Percentiles rank a stretch among this genome's conserved stretches.
Evolutionary conservation across 768 basidiomycete species (phyloP).

Genomic region (Solioccasus polychromus): DNA sequence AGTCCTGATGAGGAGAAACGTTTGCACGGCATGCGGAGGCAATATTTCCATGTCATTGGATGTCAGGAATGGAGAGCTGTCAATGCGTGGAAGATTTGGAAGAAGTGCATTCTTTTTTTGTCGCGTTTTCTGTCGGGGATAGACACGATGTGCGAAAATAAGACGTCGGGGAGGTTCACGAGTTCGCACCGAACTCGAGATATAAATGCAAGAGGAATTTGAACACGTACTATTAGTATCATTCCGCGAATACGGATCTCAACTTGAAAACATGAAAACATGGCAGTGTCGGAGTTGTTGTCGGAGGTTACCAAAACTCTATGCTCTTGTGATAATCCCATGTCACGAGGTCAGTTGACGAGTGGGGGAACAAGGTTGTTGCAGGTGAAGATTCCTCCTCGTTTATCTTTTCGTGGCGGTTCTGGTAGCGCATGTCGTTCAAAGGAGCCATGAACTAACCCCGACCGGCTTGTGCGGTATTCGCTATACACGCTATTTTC

Average conservation of each 20-base stretch:
- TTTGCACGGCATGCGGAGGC: neutral
- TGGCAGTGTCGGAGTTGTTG: too few species aligned
- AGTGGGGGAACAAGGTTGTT: conserved; percentile 1
- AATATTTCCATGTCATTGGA: neutral
- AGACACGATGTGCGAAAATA: too few species aligned
- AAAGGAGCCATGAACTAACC: neutral
- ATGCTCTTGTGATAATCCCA: conserved; percentile 2
- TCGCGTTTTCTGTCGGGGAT: too few species aligned
- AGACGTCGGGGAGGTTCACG: too few species aligned
- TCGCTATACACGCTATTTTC: neutral
- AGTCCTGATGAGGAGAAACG: neutral
- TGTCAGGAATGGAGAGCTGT: too few species aligned
- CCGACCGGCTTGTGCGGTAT: neutral
- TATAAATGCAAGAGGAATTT: too few species aligned
- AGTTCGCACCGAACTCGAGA: too few species aligned
- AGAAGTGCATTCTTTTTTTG: too few species aligned
- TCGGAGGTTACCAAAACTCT: neutral
- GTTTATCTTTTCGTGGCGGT: neutral
- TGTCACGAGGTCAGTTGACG: neutral
- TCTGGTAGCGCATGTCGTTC: neutral
- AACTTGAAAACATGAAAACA: too few species aligned
- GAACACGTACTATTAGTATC: too few species aligned
- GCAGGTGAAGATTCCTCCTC: neutral
- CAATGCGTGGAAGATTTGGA: too few species aligned
- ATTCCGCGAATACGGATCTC: too few species aligned